A percentile compares a stretch with the other conserved stretches of the same genome.
These are phyloP conservation scores for Sparassis latifolia DNA, from an alignment of 1,284 basidiomycete species.

Conservation along the genomic window DNA sequence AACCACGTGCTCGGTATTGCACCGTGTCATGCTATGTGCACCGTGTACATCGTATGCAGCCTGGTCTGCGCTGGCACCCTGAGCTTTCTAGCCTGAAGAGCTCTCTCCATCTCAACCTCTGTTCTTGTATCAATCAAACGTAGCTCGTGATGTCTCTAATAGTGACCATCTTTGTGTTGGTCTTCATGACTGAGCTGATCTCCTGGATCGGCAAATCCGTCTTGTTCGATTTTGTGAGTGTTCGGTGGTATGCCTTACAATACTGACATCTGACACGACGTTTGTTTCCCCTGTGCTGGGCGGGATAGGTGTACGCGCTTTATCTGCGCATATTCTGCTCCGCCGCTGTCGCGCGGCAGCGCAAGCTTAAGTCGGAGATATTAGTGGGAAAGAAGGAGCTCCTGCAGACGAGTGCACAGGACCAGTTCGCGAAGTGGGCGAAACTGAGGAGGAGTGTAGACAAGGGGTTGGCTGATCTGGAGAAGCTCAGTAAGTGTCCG, in stretches of 20 bases:
- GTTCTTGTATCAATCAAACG: neutral
- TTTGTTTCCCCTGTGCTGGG: neutral
- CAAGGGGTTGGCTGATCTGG: slow-evolving; percentile 90
- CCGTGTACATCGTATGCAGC: neutral
- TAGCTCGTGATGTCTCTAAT: slow-evolving; percentile 59
- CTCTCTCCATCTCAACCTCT: neutral
- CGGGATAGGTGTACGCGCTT: slow-evolving; percentile 54
- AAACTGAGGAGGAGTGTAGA: slow-evolving; percentile 88
- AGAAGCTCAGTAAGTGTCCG: slow-evolving; percentile 75
- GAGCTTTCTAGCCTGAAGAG: too few species aligned
- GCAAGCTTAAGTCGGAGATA: slow-evolving; percentile 70
- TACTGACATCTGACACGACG: too few species aligned
- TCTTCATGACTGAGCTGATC: slow-evolving; percentile 76
- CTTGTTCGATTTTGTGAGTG: slow-evolving; percentile 62
- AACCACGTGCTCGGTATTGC: neutral
- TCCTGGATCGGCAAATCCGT: slow-evolving; percentile 85
- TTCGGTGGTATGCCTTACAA: neutral
- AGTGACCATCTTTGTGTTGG: slow-evolving; percentile 73
- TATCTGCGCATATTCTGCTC: slow-evolving; percentile 66
- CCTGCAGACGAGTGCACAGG: slow-evolving; percentile 87
- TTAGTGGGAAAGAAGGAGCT: slow-evolving; percentile 82
- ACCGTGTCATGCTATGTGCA: neutral
- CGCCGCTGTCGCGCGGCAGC: slow-evolving; percentile 48
- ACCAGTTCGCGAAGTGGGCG: slow-evolving; percentile 99
- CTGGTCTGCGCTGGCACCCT: neutral